Conservation (phyloP, 495 filamentous ascomycete species). For the Letharia lupina region DNA sequence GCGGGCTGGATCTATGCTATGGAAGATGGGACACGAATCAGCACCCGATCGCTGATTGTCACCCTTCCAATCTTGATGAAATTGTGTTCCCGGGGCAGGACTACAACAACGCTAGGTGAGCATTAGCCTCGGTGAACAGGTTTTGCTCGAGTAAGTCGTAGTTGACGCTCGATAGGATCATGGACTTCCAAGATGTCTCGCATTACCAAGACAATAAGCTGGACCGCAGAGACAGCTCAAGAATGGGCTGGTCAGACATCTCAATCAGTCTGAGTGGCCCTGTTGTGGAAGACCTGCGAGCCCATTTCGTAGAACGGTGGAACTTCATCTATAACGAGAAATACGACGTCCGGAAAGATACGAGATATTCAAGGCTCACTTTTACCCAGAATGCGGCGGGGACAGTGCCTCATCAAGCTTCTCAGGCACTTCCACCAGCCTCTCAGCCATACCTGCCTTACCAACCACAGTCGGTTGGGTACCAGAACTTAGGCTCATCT, state of each 20-base stretch:
- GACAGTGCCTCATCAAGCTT: constrained; percentile 14
- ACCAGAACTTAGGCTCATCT: neutral
- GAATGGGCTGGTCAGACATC: constrained; percentile 82
- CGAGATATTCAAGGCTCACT: constrained; percentile 51
- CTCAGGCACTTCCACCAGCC: constrained; percentile 19
- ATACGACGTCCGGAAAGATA: constrained; percentile 57
- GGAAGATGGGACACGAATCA: constrained; percentile 58
- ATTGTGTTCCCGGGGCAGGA: constrained; percentile 88
- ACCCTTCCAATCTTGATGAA: constrained; percentile 63
- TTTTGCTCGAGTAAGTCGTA: constrained; percentile 10
- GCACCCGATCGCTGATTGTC: constrained; percentile 79
- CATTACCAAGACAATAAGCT: constrained; percentile 85
- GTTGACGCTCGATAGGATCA: constrained; percentile 41
- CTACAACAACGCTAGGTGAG: constrained; percentile 70
- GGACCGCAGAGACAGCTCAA: constrained; percentile 64
- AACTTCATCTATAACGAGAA: constrained; percentile 86
- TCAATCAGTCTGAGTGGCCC: constrained; percentile 74
- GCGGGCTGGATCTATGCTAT: constrained; percentile 54
- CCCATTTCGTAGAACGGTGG: constrained; percentile 83
- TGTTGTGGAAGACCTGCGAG: constrained; percentile 64
- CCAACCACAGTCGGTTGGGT: neutral
- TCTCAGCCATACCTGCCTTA: constrained; percentile 20
- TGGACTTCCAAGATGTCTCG: constrained; percentile 78
- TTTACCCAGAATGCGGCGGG: constrained; percentile 25
- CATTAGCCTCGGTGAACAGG: neutral